These are phyloP conservation scores for Apiospora pterosperma DNA, from an alignment of 2,329 filamentous ascomycete species.

Conservation along the genomic window DNA sequence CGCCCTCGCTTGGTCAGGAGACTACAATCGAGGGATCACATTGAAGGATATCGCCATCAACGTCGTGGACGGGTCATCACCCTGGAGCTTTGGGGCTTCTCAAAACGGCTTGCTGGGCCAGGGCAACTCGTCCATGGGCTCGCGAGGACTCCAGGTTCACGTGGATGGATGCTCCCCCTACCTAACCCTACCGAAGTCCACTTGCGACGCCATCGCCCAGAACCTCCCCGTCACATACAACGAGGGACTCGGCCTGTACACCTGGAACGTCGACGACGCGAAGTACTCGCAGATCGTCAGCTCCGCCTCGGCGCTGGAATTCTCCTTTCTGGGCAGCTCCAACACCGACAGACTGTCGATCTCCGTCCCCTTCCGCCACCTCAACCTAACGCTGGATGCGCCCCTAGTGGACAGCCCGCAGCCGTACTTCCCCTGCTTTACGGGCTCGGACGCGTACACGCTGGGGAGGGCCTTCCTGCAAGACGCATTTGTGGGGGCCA, in stretches of 20 bases:
- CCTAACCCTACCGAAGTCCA: conserved; percentile 34
- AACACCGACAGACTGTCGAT: conserved; percentile 33
- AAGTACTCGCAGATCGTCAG: conserved; percentile 34
- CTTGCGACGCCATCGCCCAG: conserved; percentile 35
- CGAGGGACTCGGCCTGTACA: conserved; percentile 33
- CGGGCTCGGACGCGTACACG: conserved; percentile 21
- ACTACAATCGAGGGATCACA: conserved; percentile 21
- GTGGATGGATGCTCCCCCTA: conserved; percentile 37
- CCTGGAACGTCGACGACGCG: conserved; percentile 33
- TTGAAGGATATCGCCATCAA: conserved; percentile 38
- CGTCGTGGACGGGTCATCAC: conserved; percentile 36
- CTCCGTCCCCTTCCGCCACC: conserved; percentile 37
- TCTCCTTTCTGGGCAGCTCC: conserved; percentile 32
- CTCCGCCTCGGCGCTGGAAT: conserved; percentile 37
- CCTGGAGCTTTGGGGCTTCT: conserved; percentile 28
- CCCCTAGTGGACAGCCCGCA: conserved; percentile 29
- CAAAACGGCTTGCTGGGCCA: conserved; percentile 25
- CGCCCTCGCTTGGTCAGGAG: conserved; percentile 19
- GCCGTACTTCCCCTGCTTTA: conserved; percentile 41
- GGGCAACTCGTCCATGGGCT: conserved; percentile 22
- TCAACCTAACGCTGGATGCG: conserved; percentile 36
- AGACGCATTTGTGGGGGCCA: conserved; percentile 41
- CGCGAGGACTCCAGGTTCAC: conserved; percentile 24
- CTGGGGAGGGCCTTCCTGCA: conserved; percentile 45
- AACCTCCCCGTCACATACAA: conserved; percentile 35